Percentiles rank a stretch among this genome's conserved stretches.
These are phyloP conservation scores for Chloromonas sp. DNA, from an alignment of 163 green algal species.

Conservation along the genomic window DNA sequence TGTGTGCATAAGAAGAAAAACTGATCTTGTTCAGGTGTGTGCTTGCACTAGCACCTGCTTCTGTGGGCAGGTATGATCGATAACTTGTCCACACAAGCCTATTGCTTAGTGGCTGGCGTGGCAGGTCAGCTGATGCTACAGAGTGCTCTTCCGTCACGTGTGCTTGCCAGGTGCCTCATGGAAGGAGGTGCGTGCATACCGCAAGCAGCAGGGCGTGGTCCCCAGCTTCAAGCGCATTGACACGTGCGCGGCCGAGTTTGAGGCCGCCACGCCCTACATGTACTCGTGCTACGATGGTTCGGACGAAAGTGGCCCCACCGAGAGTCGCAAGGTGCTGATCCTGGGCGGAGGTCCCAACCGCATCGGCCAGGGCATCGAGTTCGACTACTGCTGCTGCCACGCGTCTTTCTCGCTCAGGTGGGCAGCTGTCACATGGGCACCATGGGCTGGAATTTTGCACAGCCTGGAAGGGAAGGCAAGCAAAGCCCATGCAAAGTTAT, in stretches of 20 bases:
- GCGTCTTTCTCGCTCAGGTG: conserved; percentile 86
- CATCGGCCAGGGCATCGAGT: conserved; percentile 99
- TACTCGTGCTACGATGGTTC: conserved; percentile 86
- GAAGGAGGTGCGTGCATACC: conserved; percentile 60
- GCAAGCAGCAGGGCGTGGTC: conserved; percentile 69
- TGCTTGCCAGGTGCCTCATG: conserved; percentile 31
- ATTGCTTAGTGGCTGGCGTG: no score
- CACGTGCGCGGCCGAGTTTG: conserved; percentile 98
- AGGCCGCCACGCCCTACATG: conserved; percentile 96
- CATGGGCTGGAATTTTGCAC: no score
- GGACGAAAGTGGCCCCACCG: conserved; percentile 52
- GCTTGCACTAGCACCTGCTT: no score
- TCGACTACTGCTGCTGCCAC: conserved; percentile 99
- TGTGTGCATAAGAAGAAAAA: neutral
- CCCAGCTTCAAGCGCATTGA: conserved; percentile 94
- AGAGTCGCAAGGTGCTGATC: conserved; percentile 84
- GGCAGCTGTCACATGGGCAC: neutral
- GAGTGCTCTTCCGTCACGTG: neutral
- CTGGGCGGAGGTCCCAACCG: conserved; percentile 96
- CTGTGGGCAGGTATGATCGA: no score
- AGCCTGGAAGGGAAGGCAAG: no score
- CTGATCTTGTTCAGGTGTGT: neutral
- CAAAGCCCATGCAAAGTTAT: no score
- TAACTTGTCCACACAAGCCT: no score
- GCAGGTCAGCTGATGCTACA: no score